Evolutionary conservation across 2,329 filamentous ascomycete species (phyloP), one percentile per base, ranked within the genome.

Genomic region (Phaeoacremonium minimum): DNA sequence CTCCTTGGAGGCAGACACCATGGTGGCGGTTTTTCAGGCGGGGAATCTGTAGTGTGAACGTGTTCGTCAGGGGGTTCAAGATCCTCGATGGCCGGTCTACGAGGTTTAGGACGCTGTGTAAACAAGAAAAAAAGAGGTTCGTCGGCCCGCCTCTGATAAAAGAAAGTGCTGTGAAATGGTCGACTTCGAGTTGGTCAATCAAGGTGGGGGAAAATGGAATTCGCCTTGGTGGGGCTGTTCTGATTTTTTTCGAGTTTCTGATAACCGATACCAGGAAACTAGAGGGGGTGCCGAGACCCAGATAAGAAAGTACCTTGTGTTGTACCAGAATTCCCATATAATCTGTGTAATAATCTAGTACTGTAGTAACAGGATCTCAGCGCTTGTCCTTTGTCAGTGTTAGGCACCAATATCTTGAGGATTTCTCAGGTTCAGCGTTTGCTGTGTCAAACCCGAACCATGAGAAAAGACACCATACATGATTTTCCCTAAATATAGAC

Each of bases 1-100:
- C 52, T 83, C 78, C 66, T 85, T 85, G 57, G 80, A 80, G 45
- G 78, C 68, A 44, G 80, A 84, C 57, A 82, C 72, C 79, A 84
- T 84, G 30, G 60, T 79, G 66, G 46, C 30, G 47, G 51, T 46
- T 45, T 15, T 15, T 12, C 14, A 12, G 13, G n/a, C 13, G 30
- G n/a, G 30, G n/a, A 7, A 15, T 8, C 14, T 18, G 17, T 12
- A 17, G 30, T 11, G 12, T 8, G 14, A 30, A 30, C 7, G 5
- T 15, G 16, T 32, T 15, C 30, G 13, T 32, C n/a, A 12, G 12
- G 30, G 18, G 30, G 22, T n/a, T 26, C 22, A 26, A 26, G 22
- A 26, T 9, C 22, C 9, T 9, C 9, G 9, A n/a, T n/a, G 9
- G 22, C 22, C 22, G 22, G 22, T 26, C 9, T 9, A 26, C 9